Evolutionary conservation across 257 asterid genomes (phyloP).

Genomic region (Eucommia ulmoides): DNA sequence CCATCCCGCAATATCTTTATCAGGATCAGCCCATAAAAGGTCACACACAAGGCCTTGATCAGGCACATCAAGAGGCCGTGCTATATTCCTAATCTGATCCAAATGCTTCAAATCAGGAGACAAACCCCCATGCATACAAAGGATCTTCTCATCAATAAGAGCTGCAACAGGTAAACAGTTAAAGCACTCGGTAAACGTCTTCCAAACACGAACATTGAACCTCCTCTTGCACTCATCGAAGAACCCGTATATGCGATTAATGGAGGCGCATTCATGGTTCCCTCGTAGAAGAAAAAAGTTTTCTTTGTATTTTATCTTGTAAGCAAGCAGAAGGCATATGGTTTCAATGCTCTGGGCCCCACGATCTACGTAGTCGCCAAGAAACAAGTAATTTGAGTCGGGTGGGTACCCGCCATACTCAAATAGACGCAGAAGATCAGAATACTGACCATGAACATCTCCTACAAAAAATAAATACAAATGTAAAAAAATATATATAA

Average conservation of each 20-base stretch:
- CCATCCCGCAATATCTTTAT: constrained; percentile 14
- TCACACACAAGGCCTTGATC: constrained; percentile 19
- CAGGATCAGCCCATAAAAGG: constrained; percentile 23
- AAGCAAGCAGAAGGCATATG: no score
- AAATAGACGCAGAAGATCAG: constrained; percentile 23
- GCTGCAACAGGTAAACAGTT: constrained; percentile 22
- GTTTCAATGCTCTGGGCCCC: constrained; percentile 23
- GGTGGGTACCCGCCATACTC: constrained; percentile 28
- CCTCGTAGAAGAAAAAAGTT: constrained; percentile 22
- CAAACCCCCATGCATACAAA: constrained; percentile 22
- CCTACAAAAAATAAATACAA: no score
- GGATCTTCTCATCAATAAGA: constrained; percentile 18
- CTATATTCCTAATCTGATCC: constrained; percentile 21
- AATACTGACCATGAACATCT: constrained; percentile 24
- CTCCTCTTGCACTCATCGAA: constrained; percentile 25
- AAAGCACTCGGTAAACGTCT: constrained; percentile 12
- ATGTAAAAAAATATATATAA: no score
- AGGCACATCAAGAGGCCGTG: constrained; percentile 22
- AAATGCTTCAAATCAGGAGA: constrained; percentile 18
- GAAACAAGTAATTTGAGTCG: constrained; percentile 18
- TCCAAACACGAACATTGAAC: constrained; percentile 22
- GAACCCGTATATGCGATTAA: constrained; percentile 23
- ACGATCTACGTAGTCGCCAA: constrained; percentile 27
- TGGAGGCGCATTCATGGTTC: no score
- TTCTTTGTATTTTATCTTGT: no score